A percentile compares a stretch with the other conserved stretches of the same genome.
phyloP scores from a whole-genome alignment of 768 basidiomycete species.

The Termitomyces sp. region DNA sequence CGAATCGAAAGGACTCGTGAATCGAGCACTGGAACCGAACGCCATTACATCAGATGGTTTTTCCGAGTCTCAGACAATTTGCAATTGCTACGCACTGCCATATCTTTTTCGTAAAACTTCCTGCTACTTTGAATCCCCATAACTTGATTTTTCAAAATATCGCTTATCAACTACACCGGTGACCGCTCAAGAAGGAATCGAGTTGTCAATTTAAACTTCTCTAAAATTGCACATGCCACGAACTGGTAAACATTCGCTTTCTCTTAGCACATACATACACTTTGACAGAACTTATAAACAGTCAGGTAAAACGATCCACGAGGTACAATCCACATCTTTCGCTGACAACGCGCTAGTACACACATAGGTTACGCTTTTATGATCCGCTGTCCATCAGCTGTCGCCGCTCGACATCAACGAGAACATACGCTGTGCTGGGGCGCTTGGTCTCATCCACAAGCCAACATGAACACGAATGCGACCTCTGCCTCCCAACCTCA shows the following conservation, averaged over 20 bases:
- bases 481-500: not conserved
- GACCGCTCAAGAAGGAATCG: not conserved
- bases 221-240: not conserved
- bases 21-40: not conserved
- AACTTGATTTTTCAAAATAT: not conserved
- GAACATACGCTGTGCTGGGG: not conserved
- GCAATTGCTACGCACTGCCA: not conserved
- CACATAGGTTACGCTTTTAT: not conserved
- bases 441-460: not conserved
- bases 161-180: not conserved
- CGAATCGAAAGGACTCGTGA: not conserved
- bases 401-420: not conserved
- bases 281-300: not conserved
- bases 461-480: not conserved
- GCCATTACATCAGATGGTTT: too few species aligned
- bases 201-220: not conserved
- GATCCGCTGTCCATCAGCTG: slow-evolving; percentile 13
- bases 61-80: not conserved
- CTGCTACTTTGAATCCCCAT: not conserved
- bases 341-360: not conserved
- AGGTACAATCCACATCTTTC: not conserved
- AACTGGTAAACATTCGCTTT: too few species aligned
- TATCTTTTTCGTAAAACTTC: not conserved
- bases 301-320: not conserved
- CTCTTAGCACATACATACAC: not conserved